Base-by-base conservation (phyloP, 257 asterid genomes). In the Rubia yunnanensis region DNA sequence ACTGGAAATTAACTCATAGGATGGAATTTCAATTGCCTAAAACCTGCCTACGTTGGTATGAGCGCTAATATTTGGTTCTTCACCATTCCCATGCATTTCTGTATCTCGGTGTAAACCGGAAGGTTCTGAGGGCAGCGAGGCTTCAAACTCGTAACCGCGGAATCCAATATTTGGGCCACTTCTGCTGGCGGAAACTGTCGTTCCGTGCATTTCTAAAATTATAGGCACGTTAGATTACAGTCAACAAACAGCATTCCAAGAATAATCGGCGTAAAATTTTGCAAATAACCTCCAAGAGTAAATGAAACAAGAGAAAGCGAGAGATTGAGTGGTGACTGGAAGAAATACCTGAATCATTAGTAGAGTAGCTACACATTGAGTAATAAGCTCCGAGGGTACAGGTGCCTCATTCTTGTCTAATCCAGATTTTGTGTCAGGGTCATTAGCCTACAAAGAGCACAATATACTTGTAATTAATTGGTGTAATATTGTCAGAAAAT, bases 61-160 rank as follows among this genome's bases (percentile, higher is more conserved):
- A 90, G 85, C 14, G 97, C 97, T 85, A 90, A 70, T 72, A 94
- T 94, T 76, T 94, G 96, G 92, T 84, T 94, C 85, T 79, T 88
- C 82, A 94, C 85, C 54, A 94, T 94, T 63, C 99, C 95, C 82
- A 94, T 86, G 74, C 99, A 90, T 77, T 94, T 88, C 68, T 88
- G 96, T 76, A 94, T 89, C 73, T 94, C 96, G 1, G 85, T 77
- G 75, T 88, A 94, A 60, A 88, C 77, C 1, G 95, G 88, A 35
- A 85, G 85, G 79, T 94, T 94, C 58, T 85, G 83, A 9, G 88
- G 76, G 76, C 96, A 86, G 78, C 80, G 82, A 26, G 98, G 95
- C 69, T 83, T 92, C 76, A 90, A 79, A 55, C 89, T 84, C 41
- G 91, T 82, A 34, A 86, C 95, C 0, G 95, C 98, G 41, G 92